A percentile compares a stretch with the other conserved stretches of the same genome.
phyloP scores from a whole-genome alignment of 371 early-diverging fungal genomes.

The Basidiobolus meristosporus region DNA sequence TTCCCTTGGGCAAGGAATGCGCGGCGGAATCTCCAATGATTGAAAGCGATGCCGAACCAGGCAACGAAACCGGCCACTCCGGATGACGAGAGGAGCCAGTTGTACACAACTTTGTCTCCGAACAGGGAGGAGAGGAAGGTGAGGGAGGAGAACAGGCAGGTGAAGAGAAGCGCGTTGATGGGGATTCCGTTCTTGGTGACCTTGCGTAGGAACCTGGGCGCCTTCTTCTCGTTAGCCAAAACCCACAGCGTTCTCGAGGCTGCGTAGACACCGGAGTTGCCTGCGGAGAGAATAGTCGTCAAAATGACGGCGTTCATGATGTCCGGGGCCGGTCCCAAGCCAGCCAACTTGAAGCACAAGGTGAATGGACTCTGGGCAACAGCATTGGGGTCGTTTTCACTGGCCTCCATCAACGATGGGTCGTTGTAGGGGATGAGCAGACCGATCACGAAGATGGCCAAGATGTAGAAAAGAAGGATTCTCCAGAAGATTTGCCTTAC shows the following conservation, averaged over 20 bases:
- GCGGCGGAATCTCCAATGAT: slow-evolving; percentile 66
- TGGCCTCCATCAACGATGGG: slow-evolving; percentile 15
- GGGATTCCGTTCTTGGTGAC: slow-evolving; percentile 45
- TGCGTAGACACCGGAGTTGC: slow-evolving; percentile 60
- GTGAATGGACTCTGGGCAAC: slow-evolving; percentile 68
- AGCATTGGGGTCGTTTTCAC: slow-evolving; percentile 15
- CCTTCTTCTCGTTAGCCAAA: slow-evolving; percentile 45
- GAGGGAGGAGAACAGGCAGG: slow-evolving; percentile 33
- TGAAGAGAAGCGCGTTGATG: slow-evolving; percentile 25
- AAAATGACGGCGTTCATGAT: slow-evolving; percentile 65
- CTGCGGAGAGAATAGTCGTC: slow-evolving; percentile 47
- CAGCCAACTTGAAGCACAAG: slow-evolving; percentile 43
- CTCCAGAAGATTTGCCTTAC: slow-evolving; percentile 55
- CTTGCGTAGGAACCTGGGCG: slow-evolving; percentile 32
- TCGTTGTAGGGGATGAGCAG: slow-evolving; percentile 45
- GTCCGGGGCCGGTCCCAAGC: slow-evolving; percentile 40
- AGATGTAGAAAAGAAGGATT: slow-evolving; percentile 51
- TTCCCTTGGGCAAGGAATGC: slow-evolving; percentile 50
- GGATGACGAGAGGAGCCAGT: slow-evolving; percentile 45
- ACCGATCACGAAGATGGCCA: slow-evolving; percentile 51
- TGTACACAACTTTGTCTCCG: slow-evolving; percentile 41
- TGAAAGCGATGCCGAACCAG: slow-evolving; percentile 60
- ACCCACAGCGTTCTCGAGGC: slow-evolving; percentile 50
- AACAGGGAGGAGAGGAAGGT: slow-evolving; percentile 25
- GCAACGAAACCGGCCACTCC: slow-evolving; percentile 62